phyloP scores from a whole-genome alignment of 345 rosid genomes.

The Mallotus nudiflorus region DNA sequence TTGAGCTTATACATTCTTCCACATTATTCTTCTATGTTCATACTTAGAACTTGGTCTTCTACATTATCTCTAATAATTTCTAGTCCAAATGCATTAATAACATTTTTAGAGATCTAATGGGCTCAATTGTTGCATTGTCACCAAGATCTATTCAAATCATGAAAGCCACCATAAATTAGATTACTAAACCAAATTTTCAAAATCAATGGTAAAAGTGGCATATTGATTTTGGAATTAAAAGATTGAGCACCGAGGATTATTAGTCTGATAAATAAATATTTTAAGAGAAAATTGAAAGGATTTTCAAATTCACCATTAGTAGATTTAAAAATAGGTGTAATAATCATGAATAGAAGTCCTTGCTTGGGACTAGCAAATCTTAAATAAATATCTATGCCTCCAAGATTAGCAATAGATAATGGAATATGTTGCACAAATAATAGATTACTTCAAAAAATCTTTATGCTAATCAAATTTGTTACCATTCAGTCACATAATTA shows the following conservation, averaged over 20 bases:
- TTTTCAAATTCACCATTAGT: conserved; percentile 66
- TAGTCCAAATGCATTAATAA: conserved; percentile 87
- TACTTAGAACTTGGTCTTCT: conserved; percentile 83
- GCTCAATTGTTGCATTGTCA: conserved; percentile 63
- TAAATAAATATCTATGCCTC: conserved; percentile 93
- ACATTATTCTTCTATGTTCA: conserved; percentile 55
- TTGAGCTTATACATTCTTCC: conserved; percentile 82
- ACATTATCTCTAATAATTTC: conserved; percentile 89
- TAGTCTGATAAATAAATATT: background rate
- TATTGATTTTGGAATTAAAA: background rate
- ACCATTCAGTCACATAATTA: background rate
- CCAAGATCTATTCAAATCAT: conserved; percentile 54
- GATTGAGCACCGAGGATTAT: background rate
- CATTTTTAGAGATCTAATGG: conserved; percentile 86
- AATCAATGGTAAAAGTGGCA: too few species aligned
- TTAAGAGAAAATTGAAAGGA: background rate
- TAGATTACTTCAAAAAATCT: background rate
- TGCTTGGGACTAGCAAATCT: conserved; percentile 82
- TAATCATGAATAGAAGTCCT: conserved; percentile 78
- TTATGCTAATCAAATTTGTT: background rate
- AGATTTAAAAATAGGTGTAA: conserved; percentile 91
- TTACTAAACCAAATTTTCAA: background rate
- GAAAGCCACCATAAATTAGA: background rate
- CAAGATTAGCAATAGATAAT: conserved; percentile 91
- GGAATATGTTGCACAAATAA: conserved; percentile 58